phyloP scores from a whole-genome alignment of 768 basidiomycete species.

The Chiua virens region DNA sequence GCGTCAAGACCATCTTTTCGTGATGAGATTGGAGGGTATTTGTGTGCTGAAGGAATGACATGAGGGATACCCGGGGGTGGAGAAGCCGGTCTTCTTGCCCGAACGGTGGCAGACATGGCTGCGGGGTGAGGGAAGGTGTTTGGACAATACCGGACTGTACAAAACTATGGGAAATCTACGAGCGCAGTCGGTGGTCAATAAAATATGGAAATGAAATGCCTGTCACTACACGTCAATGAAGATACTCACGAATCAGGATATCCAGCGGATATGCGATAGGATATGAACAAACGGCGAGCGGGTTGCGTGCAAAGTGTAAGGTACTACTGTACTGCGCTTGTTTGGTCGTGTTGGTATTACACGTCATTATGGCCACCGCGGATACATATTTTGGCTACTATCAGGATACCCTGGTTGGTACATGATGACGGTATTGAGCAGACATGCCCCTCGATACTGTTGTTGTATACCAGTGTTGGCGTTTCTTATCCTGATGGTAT shows the following conservation, averaged over 20 bases:
- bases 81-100: conserved; percentile 68
- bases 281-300: background rate
- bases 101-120: conserved; percentile 48
- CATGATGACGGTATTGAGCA: background rate
- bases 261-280: background rate
- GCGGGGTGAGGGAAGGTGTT: conserved; percentile 2
- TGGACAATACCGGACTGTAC: conserved; percentile 23
- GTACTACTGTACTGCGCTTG: conserved; percentile 6
- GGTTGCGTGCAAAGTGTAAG: background rate
- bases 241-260: background rate
- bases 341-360: conserved; percentile 15
- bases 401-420: background rate
- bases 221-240: background rate
- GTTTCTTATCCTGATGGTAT: background rate
- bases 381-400: too few relatives aligned
- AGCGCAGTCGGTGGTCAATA: too few relatives aligned
- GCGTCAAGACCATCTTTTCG: conserved; percentile 71
- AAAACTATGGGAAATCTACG: conserved; percentile 12
- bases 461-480: background rate
- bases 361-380: too few relatives aligned
- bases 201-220: too few relatives aligned
- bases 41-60: conserved; percentile 37
- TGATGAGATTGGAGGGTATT: conserved; percentile 56
- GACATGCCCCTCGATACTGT: too few relatives aligned
- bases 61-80: conserved; percentile 53